phyloP scores from a whole-genome alignment of 2,329 filamentous ascomycete genomes.

The Neopestalotiopsis sp. region DNA sequence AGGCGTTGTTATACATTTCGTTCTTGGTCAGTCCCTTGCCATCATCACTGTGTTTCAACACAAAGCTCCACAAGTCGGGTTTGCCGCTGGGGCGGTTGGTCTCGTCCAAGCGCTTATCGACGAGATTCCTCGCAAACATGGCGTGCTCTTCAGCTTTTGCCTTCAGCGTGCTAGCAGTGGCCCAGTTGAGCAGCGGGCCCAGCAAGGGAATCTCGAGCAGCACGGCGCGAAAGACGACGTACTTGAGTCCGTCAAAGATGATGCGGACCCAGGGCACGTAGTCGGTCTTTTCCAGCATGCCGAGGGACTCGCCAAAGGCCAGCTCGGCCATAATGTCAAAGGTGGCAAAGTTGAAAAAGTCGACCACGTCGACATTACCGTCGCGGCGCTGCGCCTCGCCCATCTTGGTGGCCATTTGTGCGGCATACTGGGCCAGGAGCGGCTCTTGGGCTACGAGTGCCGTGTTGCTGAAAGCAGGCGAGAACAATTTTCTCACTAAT shows the following conservation, averaged over 20 bases:
- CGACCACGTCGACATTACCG: slow-evolving; percentile 20
- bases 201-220: not conserved
- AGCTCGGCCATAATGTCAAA: slow-evolving; percentile 22
- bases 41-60: slow-evolving; percentile 19
- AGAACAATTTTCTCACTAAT: slow-evolving; percentile 19
- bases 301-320: slow-evolving; percentile 24
- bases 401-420: slow-evolving; percentile 23
- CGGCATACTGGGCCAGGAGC: slow-evolving; percentile 25
- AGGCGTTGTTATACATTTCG: slow-evolving; percentile 17
- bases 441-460: slow-evolving; percentile 27
- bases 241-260: slow-evolving; percentile 19
- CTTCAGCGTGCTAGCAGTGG: not conserved
- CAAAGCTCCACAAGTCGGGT: slow-evolving; percentile 19
- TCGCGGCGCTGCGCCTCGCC: slow-evolving; percentile 8
- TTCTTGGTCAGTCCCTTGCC: slow-evolving; percentile 3
- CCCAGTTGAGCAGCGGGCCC: not conserved
- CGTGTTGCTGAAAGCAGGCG: slow-evolving; percentile 26
- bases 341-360: slow-evolving; percentile 25
- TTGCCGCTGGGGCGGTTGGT: not conserved
- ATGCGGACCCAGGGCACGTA: slow-evolving; percentile 25
- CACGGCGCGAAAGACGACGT: slow-evolving; percentile 8
- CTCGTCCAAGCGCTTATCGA: slow-evolving; percentile 7
- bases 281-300: slow-evolving; percentile 21
- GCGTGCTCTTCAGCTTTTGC: not conserved
- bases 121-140: slow-evolving; percentile 3